A percentile compares a stretch with the other conserved stretches of the same genome.
Conservation (phyloP, 257 asterid genomes). For the Solanum sparsipilum region DNA sequence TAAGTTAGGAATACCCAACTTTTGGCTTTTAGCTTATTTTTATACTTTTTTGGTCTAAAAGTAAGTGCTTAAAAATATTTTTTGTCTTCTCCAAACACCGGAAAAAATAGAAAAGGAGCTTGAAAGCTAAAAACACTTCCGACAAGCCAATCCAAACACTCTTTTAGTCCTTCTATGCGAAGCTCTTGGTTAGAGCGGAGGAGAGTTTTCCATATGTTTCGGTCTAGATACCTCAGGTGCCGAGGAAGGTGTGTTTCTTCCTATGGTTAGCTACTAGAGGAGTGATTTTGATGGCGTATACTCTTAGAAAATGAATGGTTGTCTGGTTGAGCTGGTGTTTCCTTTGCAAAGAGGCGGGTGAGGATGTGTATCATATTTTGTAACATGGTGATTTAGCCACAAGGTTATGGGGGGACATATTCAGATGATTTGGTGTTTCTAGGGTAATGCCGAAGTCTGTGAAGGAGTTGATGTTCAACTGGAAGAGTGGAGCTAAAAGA, state of each 20-base stretch:
- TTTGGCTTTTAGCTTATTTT: background rate
- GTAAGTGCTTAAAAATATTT: background rate
- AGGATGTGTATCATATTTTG: background rate
- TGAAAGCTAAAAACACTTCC: background rate
- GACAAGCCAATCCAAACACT: background rate
- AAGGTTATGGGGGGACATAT: background rate
- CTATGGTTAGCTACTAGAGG: background rate
- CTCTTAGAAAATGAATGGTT: background rate
- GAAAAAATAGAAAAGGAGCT: background rate
- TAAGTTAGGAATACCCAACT: background rate
- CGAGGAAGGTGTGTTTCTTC: background rate
- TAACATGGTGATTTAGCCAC: background rate
- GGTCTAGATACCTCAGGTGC: background rate
- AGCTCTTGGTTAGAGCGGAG: background rate
- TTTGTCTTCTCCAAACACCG: background rate
- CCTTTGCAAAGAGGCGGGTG: background rate
- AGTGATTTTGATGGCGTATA: background rate
- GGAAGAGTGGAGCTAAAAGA: background rate
- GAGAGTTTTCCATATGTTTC: background rate
- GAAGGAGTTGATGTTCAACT: background rate
- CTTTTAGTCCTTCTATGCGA: background rate
- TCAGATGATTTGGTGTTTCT: background rate
- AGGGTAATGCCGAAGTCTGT: background rate
- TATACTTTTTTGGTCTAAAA: background rate
- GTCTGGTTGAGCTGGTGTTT: background rate